phyloP scores from a whole-genome alignment of 2,329 filamentous ascomycete genomes.

The Hansfordia pulvinata region DNA sequence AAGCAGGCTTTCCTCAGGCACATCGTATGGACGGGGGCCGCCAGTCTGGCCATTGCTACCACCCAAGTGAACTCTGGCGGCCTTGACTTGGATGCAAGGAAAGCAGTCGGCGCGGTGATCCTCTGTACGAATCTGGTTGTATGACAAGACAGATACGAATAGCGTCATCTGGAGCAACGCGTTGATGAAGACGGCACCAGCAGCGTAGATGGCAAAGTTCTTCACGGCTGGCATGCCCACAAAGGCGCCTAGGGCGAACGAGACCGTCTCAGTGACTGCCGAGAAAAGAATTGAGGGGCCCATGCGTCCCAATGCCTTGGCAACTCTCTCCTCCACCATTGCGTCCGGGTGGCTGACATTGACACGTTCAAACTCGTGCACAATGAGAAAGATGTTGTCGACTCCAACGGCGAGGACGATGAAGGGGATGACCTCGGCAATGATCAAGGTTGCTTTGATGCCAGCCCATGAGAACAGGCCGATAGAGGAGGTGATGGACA shows the following conservation, averaged over 20 bases:
- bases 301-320: slow-evolving; percentile 85
- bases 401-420: slow-evolving; percentile 92
- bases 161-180: slow-evolving; percentile 94
- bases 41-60: slow-evolving; percentile 45
- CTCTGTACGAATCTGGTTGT: slow-evolving; percentile 87
- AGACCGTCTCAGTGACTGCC: slow-evolving; percentile 84
- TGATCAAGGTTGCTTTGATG: slow-evolving; percentile 91
- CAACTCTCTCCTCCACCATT: slow-evolving; percentile 72
- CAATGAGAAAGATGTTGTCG: slow-evolving; percentile 97
- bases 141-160: slow-evolving; percentile 81
- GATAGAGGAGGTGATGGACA: slow-evolving; percentile 94
- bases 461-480: slow-evolving; percentile 86
- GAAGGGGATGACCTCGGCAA: slow-evolving; percentile 96
- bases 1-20: slow-evolving; percentile 69
- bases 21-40: slow-evolving; percentile 51
- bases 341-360: slow-evolving; percentile 87
- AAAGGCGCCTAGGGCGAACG: slow-evolving; percentile 83
- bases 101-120: slow-evolving; percentile 82
- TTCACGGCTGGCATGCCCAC: slow-evolving; percentile 96
- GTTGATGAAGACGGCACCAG: slow-evolving; percentile 93
- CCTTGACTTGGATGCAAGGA: slow-evolving; percentile 73
- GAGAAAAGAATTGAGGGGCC: slow-evolving; percentile 93
- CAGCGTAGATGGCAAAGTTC: slow-evolving; percentile 94
- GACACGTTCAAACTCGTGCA: slow-evolving; percentile 93
- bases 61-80: slow-evolving; percentile 53